phyloP scores from a whole-genome alignment of 1,284 basidiomycete genomes.

The Pholiota adiposa region DNA sequence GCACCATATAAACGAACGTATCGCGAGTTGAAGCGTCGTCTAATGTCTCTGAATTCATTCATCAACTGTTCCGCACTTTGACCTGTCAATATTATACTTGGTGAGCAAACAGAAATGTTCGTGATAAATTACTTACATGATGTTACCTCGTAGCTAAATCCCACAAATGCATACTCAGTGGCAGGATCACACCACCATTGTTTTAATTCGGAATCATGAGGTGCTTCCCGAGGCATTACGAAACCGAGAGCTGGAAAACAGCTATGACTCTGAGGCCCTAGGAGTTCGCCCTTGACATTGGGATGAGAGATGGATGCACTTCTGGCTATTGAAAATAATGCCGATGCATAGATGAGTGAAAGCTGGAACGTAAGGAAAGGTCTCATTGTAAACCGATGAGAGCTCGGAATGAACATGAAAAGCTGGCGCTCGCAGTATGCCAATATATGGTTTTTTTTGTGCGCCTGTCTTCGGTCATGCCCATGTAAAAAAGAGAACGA shows the following conservation, averaged over 20 bases:
- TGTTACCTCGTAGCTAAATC: slow-evolving; percentile 67
- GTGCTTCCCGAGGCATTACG: slow-evolving; percentile 46
- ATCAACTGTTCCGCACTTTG: slow-evolving; percentile 48
- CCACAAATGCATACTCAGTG: slow-evolving; percentile 65
- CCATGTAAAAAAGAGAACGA: background rate
- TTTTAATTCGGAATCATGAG: slow-evolving; percentile 35
- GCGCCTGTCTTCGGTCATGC: background rate
- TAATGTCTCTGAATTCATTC: slow-evolving; percentile 61
- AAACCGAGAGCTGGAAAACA: slow-evolving; percentile 65
- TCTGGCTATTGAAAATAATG: background rate
- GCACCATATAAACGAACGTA: slow-evolving; percentile 68
- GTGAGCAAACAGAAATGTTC: background rate
- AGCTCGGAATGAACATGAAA: background rate
- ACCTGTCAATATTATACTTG: slow-evolving; percentile 30
- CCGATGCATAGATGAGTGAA: background rate
- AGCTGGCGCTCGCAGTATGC: background rate
- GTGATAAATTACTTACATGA: slow-evolving; percentile 39
- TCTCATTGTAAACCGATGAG: background rate
- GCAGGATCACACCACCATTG: slow-evolving; percentile 63
- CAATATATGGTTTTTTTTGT: background rate
- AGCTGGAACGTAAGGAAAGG: background rate
- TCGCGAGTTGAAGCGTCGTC: slow-evolving; percentile 56
- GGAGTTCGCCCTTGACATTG: background rate
- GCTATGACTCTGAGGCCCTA: background rate
- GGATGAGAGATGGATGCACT: background rate